phyloP scores from a whole-genome alignment of 345 rosid species.

The Lagerstroemia speciosa region DNA sequence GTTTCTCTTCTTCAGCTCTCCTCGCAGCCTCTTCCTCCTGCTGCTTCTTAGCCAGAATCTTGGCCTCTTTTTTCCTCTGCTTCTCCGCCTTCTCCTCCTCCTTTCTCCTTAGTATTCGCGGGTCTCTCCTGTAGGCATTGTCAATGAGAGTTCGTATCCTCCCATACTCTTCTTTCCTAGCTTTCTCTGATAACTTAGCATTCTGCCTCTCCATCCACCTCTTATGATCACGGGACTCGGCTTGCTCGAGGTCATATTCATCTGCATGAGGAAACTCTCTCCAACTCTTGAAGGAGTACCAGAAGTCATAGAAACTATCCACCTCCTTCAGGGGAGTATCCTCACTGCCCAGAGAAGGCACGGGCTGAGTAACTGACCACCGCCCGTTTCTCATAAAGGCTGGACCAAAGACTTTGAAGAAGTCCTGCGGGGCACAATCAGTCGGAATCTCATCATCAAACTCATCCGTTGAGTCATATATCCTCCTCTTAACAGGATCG shows the following conservation, averaged over 20 bases:
- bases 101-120: conserved; percentile 69
- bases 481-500: conserved; percentile 82
- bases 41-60: conserved; percentile 68
- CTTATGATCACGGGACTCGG: conserved; percentile 92
- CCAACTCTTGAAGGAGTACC: conserved; percentile 96
- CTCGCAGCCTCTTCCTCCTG: conserved; percentile 85
- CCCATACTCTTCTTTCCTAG: conserved; percentile 90
- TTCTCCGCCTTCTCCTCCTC: conserved; percentile 86
- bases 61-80: conserved; percentile 81
- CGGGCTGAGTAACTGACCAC: conserved; percentile 81
- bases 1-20: conserved; percentile 78
- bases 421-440: conserved; percentile 80
- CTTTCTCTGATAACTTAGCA: conserved; percentile 69
- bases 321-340: conserved; percentile 57
- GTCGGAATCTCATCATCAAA: conserved; percentile 94
- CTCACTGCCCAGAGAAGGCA: conserved; percentile 75
- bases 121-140: conserved; percentile 88
- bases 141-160: conserved; percentile 84
- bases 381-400: conserved; percentile 95
- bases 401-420: conserved; percentile 93
- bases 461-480: conserved; percentile 90
- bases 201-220: conserved; percentile 99
- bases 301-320: conserved; percentile 72
- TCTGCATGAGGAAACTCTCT: conserved; percentile 96
- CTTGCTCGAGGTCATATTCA: conserved; percentile 90